Percentiles rank a stretch among this genome's conserved stretches.
These are phyloP conservation scores for Fusarium solani-melongenae DNA, from an alignment of 2,329 filamentous ascomycete genomes.

Conservation along the genomic window DNA sequence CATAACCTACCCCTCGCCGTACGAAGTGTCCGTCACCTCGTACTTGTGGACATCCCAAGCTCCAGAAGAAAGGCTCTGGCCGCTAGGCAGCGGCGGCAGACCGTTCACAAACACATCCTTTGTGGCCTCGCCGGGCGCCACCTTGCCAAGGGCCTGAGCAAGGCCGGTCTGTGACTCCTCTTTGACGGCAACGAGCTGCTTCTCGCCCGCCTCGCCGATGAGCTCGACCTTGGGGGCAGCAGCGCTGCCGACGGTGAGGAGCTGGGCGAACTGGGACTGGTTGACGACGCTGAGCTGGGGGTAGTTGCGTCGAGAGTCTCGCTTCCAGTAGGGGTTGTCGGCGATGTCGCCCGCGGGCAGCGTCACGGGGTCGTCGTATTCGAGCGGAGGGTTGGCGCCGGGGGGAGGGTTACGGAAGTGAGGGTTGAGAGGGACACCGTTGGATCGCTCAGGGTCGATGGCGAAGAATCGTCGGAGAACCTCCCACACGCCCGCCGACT, in stretches of 20 bases:
- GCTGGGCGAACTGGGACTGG: constrained; percentile 86
- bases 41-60: constrained; percentile 77
- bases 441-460: constrained; percentile 88
- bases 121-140: constrained; percentile 63
- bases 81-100: constrained; percentile 86
- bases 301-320: constrained; percentile 86
- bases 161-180: constrained; percentile 80
- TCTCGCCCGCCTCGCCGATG: constrained; percentile 69
- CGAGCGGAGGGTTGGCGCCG: constrained; percentile 53
- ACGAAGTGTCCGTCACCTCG: constrained; percentile 73
- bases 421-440: constrained; percentile 91
- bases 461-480: constrained; percentile 80
- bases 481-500: constrained; percentile 91
- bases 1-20: constrained; percentile 73
- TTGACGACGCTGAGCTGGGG: constrained; percentile 81
- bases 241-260: constrained; percentile 87
- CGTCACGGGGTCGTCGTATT: constrained; percentile 62
- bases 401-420: constrained; percentile 86
- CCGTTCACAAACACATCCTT: constrained; percentile 78
- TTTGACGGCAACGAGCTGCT: constrained; percentile 79
- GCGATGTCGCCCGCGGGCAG: constrained; percentile 63
- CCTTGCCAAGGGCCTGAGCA: constrained; percentile 75
- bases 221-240: constrained; percentile 84
- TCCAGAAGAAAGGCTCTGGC: constrained; percentile 66
- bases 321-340: constrained; percentile 78